A percentile compares a stretch with the other conserved stretches of the same genome.
Conservation (phyloP, 805 yeast species). For the Candida khao-thaluensis region DNA sequence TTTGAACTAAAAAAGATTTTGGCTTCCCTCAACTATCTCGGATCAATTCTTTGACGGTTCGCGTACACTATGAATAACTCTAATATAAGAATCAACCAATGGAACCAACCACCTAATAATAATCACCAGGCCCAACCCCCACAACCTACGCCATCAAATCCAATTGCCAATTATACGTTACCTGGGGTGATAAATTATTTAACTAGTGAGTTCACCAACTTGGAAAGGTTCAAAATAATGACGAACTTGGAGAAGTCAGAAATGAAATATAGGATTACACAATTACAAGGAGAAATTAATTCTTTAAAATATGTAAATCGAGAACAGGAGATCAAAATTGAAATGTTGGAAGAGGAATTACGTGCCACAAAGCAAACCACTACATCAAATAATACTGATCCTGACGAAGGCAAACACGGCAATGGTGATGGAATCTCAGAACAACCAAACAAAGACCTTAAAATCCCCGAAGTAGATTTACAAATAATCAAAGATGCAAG, state of each 20-base stretch:
- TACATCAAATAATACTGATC: not conserved
- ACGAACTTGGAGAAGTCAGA: conserved; percentile 53
- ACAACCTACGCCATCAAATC: conserved; percentile 29
- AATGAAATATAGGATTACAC: conserved; percentile 50
- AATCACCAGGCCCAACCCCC: conserved; percentile 8
- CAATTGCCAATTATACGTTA: conserved; percentile 42
- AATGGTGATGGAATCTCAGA: too few species aligned
- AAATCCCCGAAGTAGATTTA: conserved; percentile 36
- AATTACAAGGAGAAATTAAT: conserved; percentile 53
- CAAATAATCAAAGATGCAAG: conserved; percentile 31
- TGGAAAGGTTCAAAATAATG: conserved; percentile 44
- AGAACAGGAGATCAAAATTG: conserved; percentile 38
- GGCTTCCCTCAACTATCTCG: too few species aligned
- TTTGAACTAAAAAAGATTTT: too few species aligned
- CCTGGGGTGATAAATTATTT: conserved; percentile 61
- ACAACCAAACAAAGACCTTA: conserved; percentile 3
- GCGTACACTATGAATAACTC: conserved; percentile 6
- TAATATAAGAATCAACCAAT: conserved; percentile 8
- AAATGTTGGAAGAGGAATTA: conserved; percentile 33
- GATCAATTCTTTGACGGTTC: not conserved
- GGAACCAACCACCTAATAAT: conserved; percentile 7
- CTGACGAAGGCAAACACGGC: too few species aligned
- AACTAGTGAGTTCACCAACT: conserved; percentile 55
- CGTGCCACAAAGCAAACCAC: not conserved
- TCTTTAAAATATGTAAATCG: conserved; percentile 41